Evolutionary conservation across 306 rosid species (phyloP), one percentile per base, ranked within the genome.

Genomic region (Ochetophila trinervis): DNA sequence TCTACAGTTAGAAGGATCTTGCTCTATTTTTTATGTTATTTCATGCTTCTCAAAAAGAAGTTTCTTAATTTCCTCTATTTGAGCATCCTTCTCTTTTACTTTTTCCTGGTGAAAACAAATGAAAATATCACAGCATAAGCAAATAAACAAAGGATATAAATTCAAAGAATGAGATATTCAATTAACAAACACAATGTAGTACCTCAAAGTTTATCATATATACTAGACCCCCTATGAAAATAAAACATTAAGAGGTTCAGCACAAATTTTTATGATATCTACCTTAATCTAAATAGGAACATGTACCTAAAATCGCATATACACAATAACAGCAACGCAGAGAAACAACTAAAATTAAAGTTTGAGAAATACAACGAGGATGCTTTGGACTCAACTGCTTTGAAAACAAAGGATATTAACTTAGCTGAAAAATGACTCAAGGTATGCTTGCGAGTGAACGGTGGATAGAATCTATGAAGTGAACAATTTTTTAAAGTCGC

Each of bases 71-170:
- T 93, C 89, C 74, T 82, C 96, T 49, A 83, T 70, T 35, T 69
- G 81, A 50, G 80, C 78, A 70, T 87, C 89, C 81, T 69, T 87
- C 62, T 82, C 93, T 64, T 82, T 81, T 37, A 93, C 79, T 66
- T 86, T 77, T 63, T 79, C 87, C 99, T 93, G 80, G 57, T 35
- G 1, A 69, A 72, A 63, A 51, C 23, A 57, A 8, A 57, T 51
- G 17, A 19, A 65, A 53, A 42, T 23, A 11, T 47, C 8, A 45
- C 40, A 35, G 8, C 40, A 35, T 35, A 35, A 35, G 40, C 40
- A 35, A 35, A 48, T 12, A 5, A n/a, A 3, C 53, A 48, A 14
- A 48, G 18, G 6, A 48, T 4, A 34, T 6, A 8, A 53, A n/a
- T n/a, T n/a, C n/a, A n/a, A n/a, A n/a, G n/a, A 2, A 15, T 61